These are phyloP conservation scores for Blumeria graminis DNA, from an alignment of 2,329 filamentous ascomycete species.

Conservation along the genomic window DNA sequence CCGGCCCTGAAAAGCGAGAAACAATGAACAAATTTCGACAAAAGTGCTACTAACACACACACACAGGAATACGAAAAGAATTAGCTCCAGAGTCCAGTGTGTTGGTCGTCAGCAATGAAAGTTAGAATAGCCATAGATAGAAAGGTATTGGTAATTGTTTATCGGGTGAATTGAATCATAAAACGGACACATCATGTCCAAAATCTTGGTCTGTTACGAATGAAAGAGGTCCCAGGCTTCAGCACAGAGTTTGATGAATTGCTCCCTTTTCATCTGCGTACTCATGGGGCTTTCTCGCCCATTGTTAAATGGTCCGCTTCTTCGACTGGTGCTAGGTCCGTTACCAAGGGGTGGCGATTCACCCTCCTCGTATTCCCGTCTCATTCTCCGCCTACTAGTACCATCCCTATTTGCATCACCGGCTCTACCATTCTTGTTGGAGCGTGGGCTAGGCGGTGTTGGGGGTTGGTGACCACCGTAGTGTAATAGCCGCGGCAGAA, in stretches of 20 bases:
- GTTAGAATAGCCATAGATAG: no score
- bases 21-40: no score
- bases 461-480: constrained; percentile 87
- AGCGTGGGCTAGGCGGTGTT: constrained; percentile 40
- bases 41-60: no score
- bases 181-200: no score
- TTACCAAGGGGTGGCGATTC: constrained; percentile 63
- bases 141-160: no score
- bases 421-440: constrained; percentile 12
- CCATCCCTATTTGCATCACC: constrained; percentile 19
- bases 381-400: constrained; percentile 45
- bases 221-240: constrained; percentile 95
- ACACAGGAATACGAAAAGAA: no score
- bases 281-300: constrained; percentile 66
- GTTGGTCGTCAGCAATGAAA: no score
- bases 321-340: constrained; percentile 34
- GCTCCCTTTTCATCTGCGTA: constrained; percentile 67
- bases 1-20: no score
- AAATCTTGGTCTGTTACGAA: constrained; percentile 26
- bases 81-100: no score
- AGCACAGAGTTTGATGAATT: constrained; percentile 69
- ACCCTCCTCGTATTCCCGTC: constrained; percentile 86
- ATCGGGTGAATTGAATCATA: no score
- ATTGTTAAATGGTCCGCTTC: constrained; percentile 48
- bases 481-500: constrained; percentile 82